Evolutionary conservation across 1,284 basidiomycete species (phyloP), one percentile per base, ranked within the genome.

Genomic region (Puccinia triticina): DNA sequence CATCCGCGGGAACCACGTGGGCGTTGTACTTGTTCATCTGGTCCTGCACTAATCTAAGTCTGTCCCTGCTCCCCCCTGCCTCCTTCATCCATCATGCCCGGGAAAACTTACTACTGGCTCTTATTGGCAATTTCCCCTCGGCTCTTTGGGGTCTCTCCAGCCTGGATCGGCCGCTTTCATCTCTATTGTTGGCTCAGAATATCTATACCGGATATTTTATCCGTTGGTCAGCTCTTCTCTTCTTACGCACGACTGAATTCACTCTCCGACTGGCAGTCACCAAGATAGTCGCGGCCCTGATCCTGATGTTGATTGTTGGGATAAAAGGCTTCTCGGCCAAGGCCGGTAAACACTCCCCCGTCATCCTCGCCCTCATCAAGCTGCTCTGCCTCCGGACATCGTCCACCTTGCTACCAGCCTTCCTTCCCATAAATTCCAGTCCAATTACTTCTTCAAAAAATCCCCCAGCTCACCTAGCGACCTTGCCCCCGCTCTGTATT

Each of bases 1-100:
- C 97, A 14, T 97, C 96, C 0, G 95, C 96, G 12, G 96, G 96
- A 67, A 97, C 96, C 23, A 96, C 95, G 0, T 99, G 83, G 94
- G 93, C 4, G 89, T 98, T 76, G 92, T 94, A 88, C 93, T 85
- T 87, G 14, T 88, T 87, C 82, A 85, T 86, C 0, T 87, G 86
- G 85, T n/a, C n/a, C n/a, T n/a, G n/a, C n/a, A 87, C 86, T 0
- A 87, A 87, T 0, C 85, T 88, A 86, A 53, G 77, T 79, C 1
- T 26, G 12, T 53, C 32, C 5, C n/a, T 74, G 10, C 29, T 48
- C 29, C 4, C 10, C 10, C 18, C 26, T 43, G 4, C 29, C 37
- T 46, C 69, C 46, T 48, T 72, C 7, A 46, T 72, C 11, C 12
- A 12, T 29, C 29, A 23, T 66, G 18, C 18, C 29, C 32, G 32